Percentiles rank a stretch among this genome's conserved stretches.
These are phyloP conservation scores for Fraxinus sp. DNA, from an alignment of 305 asterid species.

Conservation along the genomic window DNA sequence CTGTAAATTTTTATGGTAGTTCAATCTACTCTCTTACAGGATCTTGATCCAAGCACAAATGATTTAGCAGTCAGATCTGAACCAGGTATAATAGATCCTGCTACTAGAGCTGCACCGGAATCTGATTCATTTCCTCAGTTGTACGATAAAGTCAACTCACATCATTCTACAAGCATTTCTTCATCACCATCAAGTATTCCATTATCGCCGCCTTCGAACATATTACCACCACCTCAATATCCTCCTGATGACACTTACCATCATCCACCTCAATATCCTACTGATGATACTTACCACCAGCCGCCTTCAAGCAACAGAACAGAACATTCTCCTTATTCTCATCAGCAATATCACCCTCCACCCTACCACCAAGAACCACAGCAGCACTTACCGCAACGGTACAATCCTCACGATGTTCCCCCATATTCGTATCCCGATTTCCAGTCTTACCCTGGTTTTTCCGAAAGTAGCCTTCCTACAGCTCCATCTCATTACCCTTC, in stretches of 20 bases:
- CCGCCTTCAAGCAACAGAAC: constrained; percentile 37
- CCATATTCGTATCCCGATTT: constrained; percentile 53
- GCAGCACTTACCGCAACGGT: constrained; percentile 54
- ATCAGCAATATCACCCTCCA: constrained; percentile 55
- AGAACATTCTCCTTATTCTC: constrained; percentile 39
- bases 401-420: constrained; percentile 52
- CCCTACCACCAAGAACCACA: constrained; percentile 54
- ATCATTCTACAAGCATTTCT: constrained; percentile 38
- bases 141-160: constrained; percentile 37
- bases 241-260: constrained; percentile 39
- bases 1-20: background rate
- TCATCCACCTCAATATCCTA: constrained; percentile 38
- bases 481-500: constrained; percentile 67
- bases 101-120: constrained; percentile 35
- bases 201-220: constrained; percentile 34
- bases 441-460: constrained; percentile 79
- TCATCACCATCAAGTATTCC: constrained; percentile 38
- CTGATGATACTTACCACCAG: constrained; percentile 42
- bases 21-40: constrained; percentile 43
- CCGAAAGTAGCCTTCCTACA: constrained; percentile 64
- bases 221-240: constrained; percentile 43
- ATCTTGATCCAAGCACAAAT: constrained; percentile 41
- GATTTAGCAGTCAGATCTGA: constrained; percentile 27
- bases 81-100: constrained; percentile 36
- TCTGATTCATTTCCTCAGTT: constrained; percentile 39